phyloP scores from a whole-genome alignment of 352 stramenopile genomes.

The Phytophthora fragariae region DNA sequence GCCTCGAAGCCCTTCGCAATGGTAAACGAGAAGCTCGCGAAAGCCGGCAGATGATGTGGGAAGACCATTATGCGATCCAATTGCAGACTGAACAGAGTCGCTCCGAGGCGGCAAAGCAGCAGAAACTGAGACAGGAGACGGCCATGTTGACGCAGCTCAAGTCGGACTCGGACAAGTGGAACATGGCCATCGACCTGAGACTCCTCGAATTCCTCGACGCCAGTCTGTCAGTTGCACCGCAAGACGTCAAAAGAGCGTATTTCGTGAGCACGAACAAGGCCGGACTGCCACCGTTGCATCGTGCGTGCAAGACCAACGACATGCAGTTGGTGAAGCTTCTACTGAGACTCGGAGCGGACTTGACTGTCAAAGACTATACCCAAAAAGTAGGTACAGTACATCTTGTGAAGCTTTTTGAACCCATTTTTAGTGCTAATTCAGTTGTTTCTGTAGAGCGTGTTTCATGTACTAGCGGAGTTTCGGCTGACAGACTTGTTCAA shows the following conservation, averaged over 20 bases:
- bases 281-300: constrained; percentile 65
- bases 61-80: constrained; percentile 56
- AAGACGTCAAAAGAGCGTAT: constrained; percentile 35
- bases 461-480: constrained; percentile 58
- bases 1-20: constrained; percentile 47
- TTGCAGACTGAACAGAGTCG: constrained; percentile 37
- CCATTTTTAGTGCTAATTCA: neutral
- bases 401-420: neutral
- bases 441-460: constrained; percentile 42
- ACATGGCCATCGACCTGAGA: constrained; percentile 71
- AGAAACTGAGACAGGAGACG: constrained; percentile 62
- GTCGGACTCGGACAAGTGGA: constrained; percentile 70
- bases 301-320: constrained; percentile 58
- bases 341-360: constrained; percentile 43
- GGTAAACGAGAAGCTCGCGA: constrained; percentile 64
- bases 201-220: constrained; percentile 50
- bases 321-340: constrained; percentile 51
- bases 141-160: constrained; percentile 61
- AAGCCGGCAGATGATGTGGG: constrained; percentile 70
- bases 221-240: constrained; percentile 38
- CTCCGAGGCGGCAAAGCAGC: constrained; percentile 29
- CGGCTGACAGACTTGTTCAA: constrained; percentile 54
- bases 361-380: constrained; percentile 44
- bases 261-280: constrained; percentile 53
- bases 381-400: constrained; percentile 37